Evolutionary conservation across 768 basidiomycete species (phyloP).

Genomic region (Rhizopogon rudus): DNA sequence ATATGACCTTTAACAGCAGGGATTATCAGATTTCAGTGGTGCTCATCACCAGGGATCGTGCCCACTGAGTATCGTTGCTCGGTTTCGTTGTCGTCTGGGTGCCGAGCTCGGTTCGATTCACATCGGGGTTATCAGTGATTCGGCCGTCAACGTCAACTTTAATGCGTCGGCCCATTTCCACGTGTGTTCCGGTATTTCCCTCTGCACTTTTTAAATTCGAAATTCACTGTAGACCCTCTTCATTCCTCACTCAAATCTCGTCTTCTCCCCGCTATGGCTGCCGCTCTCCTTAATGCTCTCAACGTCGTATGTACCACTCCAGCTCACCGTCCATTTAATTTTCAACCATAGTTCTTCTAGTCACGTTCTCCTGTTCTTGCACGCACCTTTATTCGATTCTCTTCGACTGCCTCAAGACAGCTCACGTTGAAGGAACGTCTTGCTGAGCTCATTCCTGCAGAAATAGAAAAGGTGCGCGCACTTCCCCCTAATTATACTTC

Average conservation of each 20-base stretch:
- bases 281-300: constrained; percentile 31
- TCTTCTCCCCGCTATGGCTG: constrained; percentile 35
- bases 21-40: too few species aligned
- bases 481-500: neutral
- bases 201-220: constrained; percentile 6
- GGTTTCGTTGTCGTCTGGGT: too few species aligned
- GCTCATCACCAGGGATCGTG: too few species aligned
- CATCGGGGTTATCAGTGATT: too few species aligned
- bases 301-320: constrained; percentile 28
- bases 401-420: constrained; percentile 61
- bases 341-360: constrained; percentile 25
- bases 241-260: neutral
- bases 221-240: too few species aligned
- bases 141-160: neutral
- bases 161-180: neutral
- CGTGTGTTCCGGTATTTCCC: constrained; percentile 22
- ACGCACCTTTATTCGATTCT: constrained; percentile 52
- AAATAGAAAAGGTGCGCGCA: constrained; percentile 41
- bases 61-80: too few species aligned
- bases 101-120: too few species aligned
- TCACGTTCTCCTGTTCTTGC: constrained; percentile 43
- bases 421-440: constrained; percentile 88
- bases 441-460: constrained; percentile 87
- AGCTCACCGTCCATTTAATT: constrained; percentile 26
- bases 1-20: too few species aligned